phyloP scores from a whole-genome alignment of 2,329 filamentous ascomycete species.

The Emergomyces orientalis region DNA sequence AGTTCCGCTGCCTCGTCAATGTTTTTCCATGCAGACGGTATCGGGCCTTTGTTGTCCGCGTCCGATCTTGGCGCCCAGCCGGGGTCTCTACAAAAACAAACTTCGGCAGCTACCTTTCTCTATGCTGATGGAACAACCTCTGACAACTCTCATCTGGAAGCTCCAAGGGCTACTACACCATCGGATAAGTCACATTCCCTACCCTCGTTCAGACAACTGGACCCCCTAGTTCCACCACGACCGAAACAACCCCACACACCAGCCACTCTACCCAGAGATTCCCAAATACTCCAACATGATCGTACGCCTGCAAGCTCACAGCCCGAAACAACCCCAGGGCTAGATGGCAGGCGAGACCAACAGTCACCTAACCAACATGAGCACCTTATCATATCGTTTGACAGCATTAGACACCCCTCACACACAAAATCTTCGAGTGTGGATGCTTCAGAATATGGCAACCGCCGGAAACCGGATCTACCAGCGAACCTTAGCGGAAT shows the following conservation, averaged over 20 bases:
- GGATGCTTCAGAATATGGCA: conserved; percentile 14
- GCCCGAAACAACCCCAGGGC: conserved; percentile 16
- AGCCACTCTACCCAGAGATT: conserved; percentile 26
- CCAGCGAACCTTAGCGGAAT: conserved; percentile 5
- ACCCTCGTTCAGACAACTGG: conserved; percentile 8
- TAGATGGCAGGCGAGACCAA: conserved; percentile 5
- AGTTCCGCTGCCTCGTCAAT: conserved; percentile 43
- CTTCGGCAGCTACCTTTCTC: conserved; percentile 25
- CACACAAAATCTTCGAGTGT: conserved; percentile 17
- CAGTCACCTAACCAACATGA: not conserved
- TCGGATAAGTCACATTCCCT: not conserved
- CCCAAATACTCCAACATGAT: conserved; percentile 19
- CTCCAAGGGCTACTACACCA: conserved; percentile 5
- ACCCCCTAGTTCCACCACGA: conserved; percentile 11
- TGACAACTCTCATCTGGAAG: conserved; percentile 19
- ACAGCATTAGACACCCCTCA: conserved; percentile 1
- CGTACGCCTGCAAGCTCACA: conserved; percentile 20
- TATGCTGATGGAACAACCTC: conserved; percentile 33
- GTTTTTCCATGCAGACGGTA: conserved; percentile 90
- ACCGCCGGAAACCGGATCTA: conserved; percentile 6
- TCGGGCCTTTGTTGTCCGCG: conserved; percentile 42
- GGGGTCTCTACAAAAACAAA: conserved; percentile 14
- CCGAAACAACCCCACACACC: conserved; percentile 12
- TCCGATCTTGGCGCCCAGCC: conserved; percentile 24
- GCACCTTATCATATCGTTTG: not conserved